phyloP scores from a whole-genome alignment of 2,329 filamentous ascomycete genomes.

The Scleromitrula shiraiana region DNA sequence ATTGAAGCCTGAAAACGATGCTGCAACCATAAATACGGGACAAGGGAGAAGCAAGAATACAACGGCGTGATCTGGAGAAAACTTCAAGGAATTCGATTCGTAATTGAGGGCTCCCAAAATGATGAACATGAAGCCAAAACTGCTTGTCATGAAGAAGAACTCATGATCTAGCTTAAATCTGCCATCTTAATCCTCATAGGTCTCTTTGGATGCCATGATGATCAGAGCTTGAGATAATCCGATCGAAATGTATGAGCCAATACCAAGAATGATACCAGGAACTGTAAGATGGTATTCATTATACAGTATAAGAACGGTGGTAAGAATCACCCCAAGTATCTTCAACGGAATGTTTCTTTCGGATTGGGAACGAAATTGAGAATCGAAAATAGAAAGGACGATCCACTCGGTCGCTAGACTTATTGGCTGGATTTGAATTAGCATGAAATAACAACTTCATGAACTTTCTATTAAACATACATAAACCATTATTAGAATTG shows the following conservation, averaged over 20 bases:
- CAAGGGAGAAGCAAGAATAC: not conserved
- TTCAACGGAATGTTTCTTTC: conserved; percentile 10
- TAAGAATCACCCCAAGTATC: conserved; percentile 9
- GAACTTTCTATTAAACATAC: conserved; percentile 13
- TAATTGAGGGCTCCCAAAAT: conserved; percentile 2
- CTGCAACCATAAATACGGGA: conserved; percentile 10
- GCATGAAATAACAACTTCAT: not conserved
- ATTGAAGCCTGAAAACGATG: conserved; percentile 16
- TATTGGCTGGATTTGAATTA: conserved; percentile 17
- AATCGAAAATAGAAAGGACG: conserved; percentile 9
- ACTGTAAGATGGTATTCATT: conserved; percentile 26
- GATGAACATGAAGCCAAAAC: conserved; percentile 18
- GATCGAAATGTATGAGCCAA: conserved; percentile 14
- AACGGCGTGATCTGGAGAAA: not conserved
- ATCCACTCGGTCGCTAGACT: conserved; percentile 19
- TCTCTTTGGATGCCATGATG: not conserved
- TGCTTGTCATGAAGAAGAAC: conserved; percentile 20
- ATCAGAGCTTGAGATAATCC: conserved; percentile 20
- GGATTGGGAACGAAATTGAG: not conserved
- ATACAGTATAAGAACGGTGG: conserved; percentile 16
- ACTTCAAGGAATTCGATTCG: not conserved
- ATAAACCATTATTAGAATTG: conserved; percentile 24
- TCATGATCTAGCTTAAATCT: conserved; percentile 7
- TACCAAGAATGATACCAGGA: conserved; percentile 19
- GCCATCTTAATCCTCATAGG: not conserved